Evolutionary conservation across 202 grass and related monocot genomes (phyloP), one percentile per base, ranked within the genome.

Genomic region (Bolboschoenoplectus hybrid): DNA sequence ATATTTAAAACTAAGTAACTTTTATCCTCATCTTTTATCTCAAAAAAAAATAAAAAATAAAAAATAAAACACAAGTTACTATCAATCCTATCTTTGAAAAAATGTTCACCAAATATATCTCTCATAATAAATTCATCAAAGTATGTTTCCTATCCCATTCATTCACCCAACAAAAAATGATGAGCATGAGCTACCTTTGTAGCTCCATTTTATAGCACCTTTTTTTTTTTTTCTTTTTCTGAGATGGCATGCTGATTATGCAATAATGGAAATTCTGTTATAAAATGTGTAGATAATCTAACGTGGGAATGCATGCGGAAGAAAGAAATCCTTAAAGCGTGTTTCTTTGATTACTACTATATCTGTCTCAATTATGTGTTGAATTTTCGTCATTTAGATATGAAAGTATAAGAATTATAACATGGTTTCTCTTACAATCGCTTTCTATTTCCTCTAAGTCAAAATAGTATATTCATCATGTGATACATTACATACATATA

Each of bases 261-360:
- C 51, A 79, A 79, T 7, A 40, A 35, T 58, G 51, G 51, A 58
- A 79, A 79, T 8, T 53, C 39, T 16, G 50, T 78, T 17, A 6
- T 14, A 40, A 39, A 5, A 14, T 53, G 0, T 44, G n/a, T 50
- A 74, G 46, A 6, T 74, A 11, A 76, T 76, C 53, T 1, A 76
- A 76, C 26, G 11, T 76, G 72, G 72, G 72, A 76, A 76, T 75
- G 46, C 46, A 52, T 49, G 72, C 19, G 46, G 26, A 52, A 75
- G 72, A 52, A 77, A 77, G 19, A 6, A 13, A 39, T 72, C 16
- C 7, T 75, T 76, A 55, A 76, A 78, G 74, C 51, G 34, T 78
- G 74, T 78, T 78, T 78, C 51, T 57, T 13, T 78, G 51, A 78
- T 51, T 26, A 26, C 26, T 26, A 26, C 26, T 26, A 26, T 26